These are phyloP conservation scores for Candolleomyces efflorescens DNA, from an alignment of 768 basidiomycete genomes.

Conservation along the genomic window DNA sequence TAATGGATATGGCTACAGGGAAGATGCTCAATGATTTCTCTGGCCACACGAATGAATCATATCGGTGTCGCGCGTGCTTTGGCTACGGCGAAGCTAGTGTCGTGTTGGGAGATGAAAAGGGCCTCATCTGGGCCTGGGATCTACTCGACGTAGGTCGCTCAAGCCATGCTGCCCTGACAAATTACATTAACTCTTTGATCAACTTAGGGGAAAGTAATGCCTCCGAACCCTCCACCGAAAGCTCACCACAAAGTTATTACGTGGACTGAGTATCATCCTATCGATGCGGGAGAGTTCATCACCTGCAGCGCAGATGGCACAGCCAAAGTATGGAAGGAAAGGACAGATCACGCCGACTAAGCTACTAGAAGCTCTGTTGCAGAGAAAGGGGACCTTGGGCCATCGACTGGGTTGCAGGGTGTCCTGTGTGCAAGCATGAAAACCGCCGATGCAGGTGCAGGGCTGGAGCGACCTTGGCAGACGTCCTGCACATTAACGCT, in stretches of 20 bases:
- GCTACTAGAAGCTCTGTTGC: neutral
- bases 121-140: conserved; percentile 90
- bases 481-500: neutral
- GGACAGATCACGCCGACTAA: conserved; percentile 19
- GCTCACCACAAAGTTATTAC: conserved; percentile 83
- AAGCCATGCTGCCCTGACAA: neutral
- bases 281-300: conserved; percentile 75
- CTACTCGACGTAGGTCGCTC: conserved; percentile 66
- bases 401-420: neutral
- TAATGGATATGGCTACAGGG: conserved; percentile 83
- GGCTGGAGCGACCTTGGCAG: neutral
- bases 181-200: conserved; percentile 3
- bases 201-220: conserved; percentile 61
- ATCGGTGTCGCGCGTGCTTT: conserved; percentile 79
- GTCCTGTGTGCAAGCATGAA: neutral
- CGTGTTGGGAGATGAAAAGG: conserved; percentile 87
- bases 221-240: conserved; percentile 71
- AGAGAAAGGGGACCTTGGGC: no score
- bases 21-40: conserved; percentile 81
- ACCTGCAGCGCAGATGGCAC: conserved; percentile 91
- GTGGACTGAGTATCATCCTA: conserved; percentile 90
- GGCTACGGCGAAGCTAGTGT: conserved; percentile 80
- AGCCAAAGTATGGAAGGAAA: conserved; percentile 81
- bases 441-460: neutral
- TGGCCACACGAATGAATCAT: conserved; percentile 71